Evolutionary conservation across 2,329 filamentous ascomycete genomes (phyloP), one percentile per base, ranked within the genome.

Genomic region (Sarocladium brachiariae): DNA sequence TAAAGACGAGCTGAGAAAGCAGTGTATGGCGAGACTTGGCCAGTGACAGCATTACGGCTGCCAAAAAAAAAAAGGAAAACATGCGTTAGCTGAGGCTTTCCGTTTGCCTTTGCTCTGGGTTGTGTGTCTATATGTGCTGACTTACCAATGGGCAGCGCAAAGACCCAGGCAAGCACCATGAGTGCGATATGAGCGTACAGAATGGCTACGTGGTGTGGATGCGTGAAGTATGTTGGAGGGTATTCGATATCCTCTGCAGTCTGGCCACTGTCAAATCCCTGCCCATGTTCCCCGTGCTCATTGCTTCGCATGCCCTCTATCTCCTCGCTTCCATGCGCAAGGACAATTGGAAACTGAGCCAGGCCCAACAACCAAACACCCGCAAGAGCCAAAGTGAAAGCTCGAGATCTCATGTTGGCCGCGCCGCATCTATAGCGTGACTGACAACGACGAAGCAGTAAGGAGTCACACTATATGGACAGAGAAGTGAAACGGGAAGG

Each of bases 21-120:
- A 95, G 73, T 1, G 84, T 84, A 59, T 86, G 83, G 55, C 86
- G 79, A 38, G 91, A 96, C 54, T 80, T 81, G 31, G 86, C 85
- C 55, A 96, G 74, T 51, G 89, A 95, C 56, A 97, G 75, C 83
- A 96, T 89, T 46, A 95, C 84, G 56, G 81, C 89, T 93, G 18
- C 10, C 34, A 53, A 60, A 52, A 35, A 34, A 23, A 19, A 21
- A 9, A 34, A 53, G 59, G 52, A 35, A 34, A 23, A 19, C 19
- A 43, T 39, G 34, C 8, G 39, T 37, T 34, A 24, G 13, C 18
- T 7, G 27, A 30, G n/a, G n/a, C n/a, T n/a, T n/a, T n/a, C n/a
- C n/a, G n/a, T n/a, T n/a, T n/a, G n/a, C 23, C 35, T 7, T 38
- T 25, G 18, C 19, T 8, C 24, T 24, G 18, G 10, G 10, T 11